Evolutionary conservation across 495 filamentous ascomycete genomes (phyloP).

Genomic region (Articulospora tetracladia): DNA sequence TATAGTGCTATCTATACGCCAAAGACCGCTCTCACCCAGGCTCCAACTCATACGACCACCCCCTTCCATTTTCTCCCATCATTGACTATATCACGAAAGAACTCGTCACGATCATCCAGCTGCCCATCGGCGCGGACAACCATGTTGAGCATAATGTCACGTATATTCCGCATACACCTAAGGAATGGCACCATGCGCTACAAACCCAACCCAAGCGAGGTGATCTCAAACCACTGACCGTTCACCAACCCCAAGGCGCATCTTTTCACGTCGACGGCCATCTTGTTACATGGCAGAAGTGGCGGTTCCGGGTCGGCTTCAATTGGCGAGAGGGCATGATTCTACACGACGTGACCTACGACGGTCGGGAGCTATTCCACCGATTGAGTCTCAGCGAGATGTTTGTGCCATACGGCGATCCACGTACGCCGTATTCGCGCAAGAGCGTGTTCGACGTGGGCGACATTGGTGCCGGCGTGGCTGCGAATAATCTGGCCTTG

Average conservation of each 20-base stretch:
- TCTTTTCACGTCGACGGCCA: constrained; percentile 42
- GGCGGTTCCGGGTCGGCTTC: constrained; percentile 67
- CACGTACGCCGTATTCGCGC: constrained; percentile 66
- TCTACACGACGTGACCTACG: constrained; percentile 58
- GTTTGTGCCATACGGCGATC: constrained; percentile 74
- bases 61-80: constrained; percentile 17
- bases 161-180: constrained; percentile 5
- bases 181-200: constrained; percentile 18
- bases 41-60: constrained; percentile 15
- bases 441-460: constrained; percentile 78
- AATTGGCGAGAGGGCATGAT: constrained; percentile 69
- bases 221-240: constrained; percentile 35
- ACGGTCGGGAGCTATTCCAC: constrained; percentile 71
- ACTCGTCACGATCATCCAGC: constrained; percentile 9
- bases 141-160: constrained; percentile 5
- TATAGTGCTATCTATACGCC: constrained; percentile 18
- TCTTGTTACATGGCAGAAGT: constrained; percentile 65
- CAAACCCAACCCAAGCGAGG: neutral
- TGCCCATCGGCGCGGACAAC: constrained; percentile 11
- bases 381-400: constrained; percentile 70
- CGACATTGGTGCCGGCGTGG: constrained; percentile 68
- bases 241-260: constrained; percentile 47
- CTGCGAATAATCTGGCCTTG: constrained; percentile 70
- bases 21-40: constrained; percentile 8
- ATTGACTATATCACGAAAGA: constrained; percentile 9